These are phyloP conservation scores for Sclerotinia minor DNA, from an alignment of 2,329 filamentous ascomycete species.

Conservation along the genomic window DNA sequence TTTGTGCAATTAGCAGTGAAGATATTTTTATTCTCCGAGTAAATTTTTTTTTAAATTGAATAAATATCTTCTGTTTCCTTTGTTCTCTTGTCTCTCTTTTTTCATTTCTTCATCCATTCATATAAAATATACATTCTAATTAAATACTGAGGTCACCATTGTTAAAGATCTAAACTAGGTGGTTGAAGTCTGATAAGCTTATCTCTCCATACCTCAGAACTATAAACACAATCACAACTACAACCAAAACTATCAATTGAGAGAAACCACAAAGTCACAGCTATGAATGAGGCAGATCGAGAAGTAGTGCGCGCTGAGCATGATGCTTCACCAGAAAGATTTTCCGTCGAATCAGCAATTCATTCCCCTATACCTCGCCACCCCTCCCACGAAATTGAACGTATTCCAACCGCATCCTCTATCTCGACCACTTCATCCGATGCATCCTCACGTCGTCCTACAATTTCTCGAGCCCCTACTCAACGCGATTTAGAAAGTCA, in stretches of 20 bases:
- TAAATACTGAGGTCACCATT: neutral
- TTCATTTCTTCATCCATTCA: slow-evolving; percentile 1
- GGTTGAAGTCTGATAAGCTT: neutral
- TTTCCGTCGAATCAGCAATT: slow-evolving; percentile 31
- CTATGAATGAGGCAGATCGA: slow-evolving; percentile 38
- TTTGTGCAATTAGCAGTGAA: neutral
- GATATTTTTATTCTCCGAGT: neutral
- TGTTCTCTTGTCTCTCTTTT: neutral
- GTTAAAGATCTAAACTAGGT: neutral
- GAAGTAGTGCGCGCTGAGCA: slow-evolving; percentile 46
- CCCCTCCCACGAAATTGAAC: slow-evolving; percentile 58
- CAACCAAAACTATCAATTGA: neutral
- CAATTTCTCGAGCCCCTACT: slow-evolving; percentile 63
- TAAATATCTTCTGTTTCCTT: slow-evolving; percentile 3
- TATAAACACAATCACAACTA: neutral
- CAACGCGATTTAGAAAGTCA: slow-evolving; percentile 68
- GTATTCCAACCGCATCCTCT: slow-evolving; percentile 56
- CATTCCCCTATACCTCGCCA: slow-evolving; percentile 27
- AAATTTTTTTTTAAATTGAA: neutral
- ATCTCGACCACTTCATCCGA: slow-evolving; percentile 46
- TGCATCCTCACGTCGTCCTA: slow-evolving; percentile 43
- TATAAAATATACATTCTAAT: neutral
- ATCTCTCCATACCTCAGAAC: slow-evolving; percentile 5
- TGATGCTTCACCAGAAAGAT: slow-evolving; percentile 51
- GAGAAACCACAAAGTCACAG: slow-evolving; percentile 21